Evolutionary conservation across 2,329 filamentous ascomycete species (phyloP).

Genomic region (Claviceps arundinis): DNA sequence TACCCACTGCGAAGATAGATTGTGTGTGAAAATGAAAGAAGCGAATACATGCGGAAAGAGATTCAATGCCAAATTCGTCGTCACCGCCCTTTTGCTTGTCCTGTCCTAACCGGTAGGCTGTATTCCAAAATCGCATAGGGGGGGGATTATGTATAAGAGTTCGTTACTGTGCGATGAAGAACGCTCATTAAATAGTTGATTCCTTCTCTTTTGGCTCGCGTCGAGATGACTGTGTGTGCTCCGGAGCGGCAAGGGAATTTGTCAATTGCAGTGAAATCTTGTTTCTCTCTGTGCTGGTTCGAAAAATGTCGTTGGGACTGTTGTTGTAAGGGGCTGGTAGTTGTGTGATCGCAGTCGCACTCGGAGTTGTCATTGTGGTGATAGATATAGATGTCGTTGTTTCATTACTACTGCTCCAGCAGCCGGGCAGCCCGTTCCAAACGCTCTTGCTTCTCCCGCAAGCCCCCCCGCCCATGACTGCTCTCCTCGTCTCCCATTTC

Average conservation of each 20-base stretch:
- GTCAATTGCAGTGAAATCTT: no score
- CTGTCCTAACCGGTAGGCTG: no score
- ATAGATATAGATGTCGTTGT: background rate
- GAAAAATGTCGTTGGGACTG: background rate
- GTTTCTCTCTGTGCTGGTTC: background rate
- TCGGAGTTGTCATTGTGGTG: no score
- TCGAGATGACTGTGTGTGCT: no score
- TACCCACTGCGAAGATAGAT: background rate
- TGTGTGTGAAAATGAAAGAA: background rate
- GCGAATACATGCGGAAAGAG: background rate
- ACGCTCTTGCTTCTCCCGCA: slow-evolving; percentile 25
- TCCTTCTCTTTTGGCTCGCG: no score
- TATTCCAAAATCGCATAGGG: no score
- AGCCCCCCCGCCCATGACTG: slow-evolving; percentile 12
- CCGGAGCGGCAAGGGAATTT: no score
- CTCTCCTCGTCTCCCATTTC: slow-evolving; percentile 13
- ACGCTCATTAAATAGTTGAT: no score
- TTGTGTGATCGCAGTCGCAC: background rate
- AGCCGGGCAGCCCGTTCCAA: slow-evolving; percentile 27
- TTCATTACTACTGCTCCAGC: slow-evolving; percentile 14
- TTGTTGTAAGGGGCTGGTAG: background rate
- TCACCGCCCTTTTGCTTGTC: no score
- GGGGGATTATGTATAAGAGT: no score
- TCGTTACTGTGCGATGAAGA: no score
- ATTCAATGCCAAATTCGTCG: no score